These are phyloP conservation scores for Arabis hirsuta DNA, from an alignment of 345 rosid genomes.

Conservation along the genomic window DNA sequence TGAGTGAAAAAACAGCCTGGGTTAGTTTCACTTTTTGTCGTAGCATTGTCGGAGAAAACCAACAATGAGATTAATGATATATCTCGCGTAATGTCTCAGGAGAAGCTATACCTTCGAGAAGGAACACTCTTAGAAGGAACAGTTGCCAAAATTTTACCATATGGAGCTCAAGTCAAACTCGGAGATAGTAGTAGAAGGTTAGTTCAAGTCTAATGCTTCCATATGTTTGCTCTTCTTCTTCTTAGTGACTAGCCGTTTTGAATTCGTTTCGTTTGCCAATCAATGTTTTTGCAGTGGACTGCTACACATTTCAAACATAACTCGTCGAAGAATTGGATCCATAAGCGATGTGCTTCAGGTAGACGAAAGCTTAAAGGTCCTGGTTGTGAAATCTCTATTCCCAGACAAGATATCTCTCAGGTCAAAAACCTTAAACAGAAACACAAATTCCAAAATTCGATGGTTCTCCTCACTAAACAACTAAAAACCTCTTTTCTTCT, in stretches of 20 bases:
- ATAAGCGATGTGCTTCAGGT: slow-evolving; percentile 68
- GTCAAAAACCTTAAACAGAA: slow-evolving; percentile 37
- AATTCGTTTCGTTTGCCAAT: background rate
- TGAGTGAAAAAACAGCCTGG: slow-evolving; percentile 89
- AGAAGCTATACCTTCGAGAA: slow-evolving; percentile 71
- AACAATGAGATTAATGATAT: slow-evolving; percentile 14
- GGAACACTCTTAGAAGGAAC: slow-evolving; percentile 92
- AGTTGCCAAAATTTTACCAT: slow-evolving; percentile 72
- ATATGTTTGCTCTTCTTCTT: background rate
- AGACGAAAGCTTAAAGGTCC: slow-evolving; percentile 75
- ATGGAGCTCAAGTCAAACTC: slow-evolving; percentile 88
- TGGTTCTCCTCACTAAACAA: background rate
- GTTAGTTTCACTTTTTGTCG: slow-evolving; percentile 39
- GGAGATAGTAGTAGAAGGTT: slow-evolving; percentile 86
- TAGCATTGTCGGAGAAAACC: background rate
- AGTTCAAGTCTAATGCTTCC: slow-evolving; percentile 15
- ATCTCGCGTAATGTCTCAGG: slow-evolving; percentile 51
- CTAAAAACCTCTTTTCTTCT: background rate
- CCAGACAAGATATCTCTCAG: slow-evolving; percentile 88
- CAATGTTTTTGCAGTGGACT: slow-evolving; percentile 62
- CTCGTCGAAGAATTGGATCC: slow-evolving; percentile 55
- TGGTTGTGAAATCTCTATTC: slow-evolving; percentile 73
- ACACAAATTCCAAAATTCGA: background rate
- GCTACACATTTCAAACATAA: slow-evolving; percentile 86
- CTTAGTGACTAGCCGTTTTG: background rate